These are phyloP conservation scores for Aspergillus phoenicis DNA, from an alignment of 2,329 filamentous ascomycete genomes.

Conservation along the genomic window DNA sequence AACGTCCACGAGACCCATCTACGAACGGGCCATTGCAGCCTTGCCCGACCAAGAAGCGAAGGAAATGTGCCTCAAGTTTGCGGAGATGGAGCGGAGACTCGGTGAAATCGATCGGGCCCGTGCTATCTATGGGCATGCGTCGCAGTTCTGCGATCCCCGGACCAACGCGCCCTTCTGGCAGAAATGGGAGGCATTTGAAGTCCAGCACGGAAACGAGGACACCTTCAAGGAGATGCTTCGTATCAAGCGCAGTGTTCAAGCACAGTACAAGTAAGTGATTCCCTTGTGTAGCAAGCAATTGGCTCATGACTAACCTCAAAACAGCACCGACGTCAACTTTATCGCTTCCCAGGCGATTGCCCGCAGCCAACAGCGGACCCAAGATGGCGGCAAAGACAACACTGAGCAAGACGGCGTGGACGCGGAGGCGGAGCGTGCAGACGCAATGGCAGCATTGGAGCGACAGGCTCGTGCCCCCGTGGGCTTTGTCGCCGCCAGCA, in stretches of 20 bases:
- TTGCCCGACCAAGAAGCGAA: constrained; percentile 90
- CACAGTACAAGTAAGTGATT: constrained; percentile 78
- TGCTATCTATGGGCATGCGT: constrained; percentile 94
- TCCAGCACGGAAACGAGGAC: constrained; percentile 97
- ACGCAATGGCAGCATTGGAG: constrained; percentile 89
- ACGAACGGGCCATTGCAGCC: constrained; percentile 93
- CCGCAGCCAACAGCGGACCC: constrained; percentile 65
- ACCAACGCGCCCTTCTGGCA: constrained; percentile 90
- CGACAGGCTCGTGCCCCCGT: constrained; percentile 83
- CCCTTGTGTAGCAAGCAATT: neutral
- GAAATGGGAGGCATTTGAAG: constrained; percentile 96
- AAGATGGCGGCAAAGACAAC: constrained; percentile 33
- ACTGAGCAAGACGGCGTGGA: constrained; percentile 47
- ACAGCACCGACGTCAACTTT: constrained; percentile 90
- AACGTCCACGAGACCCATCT: constrained; percentile 90
- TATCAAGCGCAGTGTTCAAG: constrained; percentile 95
- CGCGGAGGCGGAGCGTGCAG: constrained; percentile 56
- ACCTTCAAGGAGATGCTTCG: constrained; percentile 99
- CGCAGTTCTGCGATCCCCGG: constrained; percentile 94
- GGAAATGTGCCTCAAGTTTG: constrained; percentile 98
- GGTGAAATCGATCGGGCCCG: constrained; percentile 93
- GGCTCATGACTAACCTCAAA: constrained; percentile 36
- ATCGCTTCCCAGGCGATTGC: constrained; percentile 95
- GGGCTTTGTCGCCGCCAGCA: constrained; percentile 88
- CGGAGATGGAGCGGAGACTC: constrained; percentile 89